A percentile compares a stretch with the other conserved stretches of the same genome.
These are phyloP conservation scores for Puccinia coronata DNA, from an alignment of 1,284 basidiomycete genomes.

Conservation along the genomic window DNA sequence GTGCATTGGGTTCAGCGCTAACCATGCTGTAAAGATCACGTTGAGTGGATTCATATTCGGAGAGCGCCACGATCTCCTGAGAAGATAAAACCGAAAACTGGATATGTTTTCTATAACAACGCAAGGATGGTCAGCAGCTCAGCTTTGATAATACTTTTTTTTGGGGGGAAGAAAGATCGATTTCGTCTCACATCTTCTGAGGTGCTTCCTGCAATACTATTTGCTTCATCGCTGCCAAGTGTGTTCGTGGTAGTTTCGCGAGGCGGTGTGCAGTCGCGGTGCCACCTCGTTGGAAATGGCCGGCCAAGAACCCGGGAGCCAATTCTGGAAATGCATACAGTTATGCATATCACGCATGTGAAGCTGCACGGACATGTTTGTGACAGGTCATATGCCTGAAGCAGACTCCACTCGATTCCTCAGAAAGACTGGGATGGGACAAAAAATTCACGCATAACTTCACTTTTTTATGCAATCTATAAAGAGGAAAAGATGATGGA, in stretches of 20 bases:
- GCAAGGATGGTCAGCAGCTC: conserved; percentile 10
- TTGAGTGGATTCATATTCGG: conserved; percentile 91
- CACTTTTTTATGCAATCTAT: no score
- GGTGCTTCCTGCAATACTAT: conserved; percentile 46
- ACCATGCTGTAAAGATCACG: conserved; percentile 75
- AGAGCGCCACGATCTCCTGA: conserved; percentile 88
- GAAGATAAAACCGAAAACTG: conserved; percentile 89
- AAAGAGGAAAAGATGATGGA: no score
- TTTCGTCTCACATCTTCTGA: conserved; percentile 40
- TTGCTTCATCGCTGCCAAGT: conserved; percentile 37
- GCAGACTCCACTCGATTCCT: no score
- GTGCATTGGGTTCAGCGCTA: conserved; percentile 54
- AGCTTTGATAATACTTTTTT: background rate
- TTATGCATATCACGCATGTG: no score
- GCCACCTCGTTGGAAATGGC: background rate
- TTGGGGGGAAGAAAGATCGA: background rate
- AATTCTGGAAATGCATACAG: no score
- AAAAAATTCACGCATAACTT: no score
- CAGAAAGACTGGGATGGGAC: no score
- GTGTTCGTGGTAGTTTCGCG: background rate
- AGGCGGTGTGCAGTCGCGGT: background rate
- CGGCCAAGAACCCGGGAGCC: no score
- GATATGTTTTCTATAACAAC: conserved; percentile 63
- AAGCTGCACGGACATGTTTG: no score
- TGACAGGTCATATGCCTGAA: no score